A percentile compares a stretch with the other conserved stretches of the same genome.
Conservation (phyloP, 306 rosid genomes). For the Cucurbita pepo region DNA sequence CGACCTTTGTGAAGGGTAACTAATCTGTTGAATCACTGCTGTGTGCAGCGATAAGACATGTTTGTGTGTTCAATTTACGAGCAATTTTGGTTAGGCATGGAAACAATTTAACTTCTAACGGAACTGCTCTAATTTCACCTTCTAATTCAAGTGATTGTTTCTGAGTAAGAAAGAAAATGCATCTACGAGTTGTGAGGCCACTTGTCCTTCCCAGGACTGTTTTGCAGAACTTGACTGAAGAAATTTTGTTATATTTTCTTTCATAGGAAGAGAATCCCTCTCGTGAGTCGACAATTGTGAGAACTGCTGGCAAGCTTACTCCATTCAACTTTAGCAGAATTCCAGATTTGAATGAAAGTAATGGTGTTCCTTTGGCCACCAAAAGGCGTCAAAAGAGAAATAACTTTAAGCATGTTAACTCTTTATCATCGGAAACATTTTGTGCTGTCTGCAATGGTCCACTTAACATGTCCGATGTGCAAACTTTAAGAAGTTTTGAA, state of each 20-base stretch:
- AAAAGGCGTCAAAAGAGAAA: conserved; percentile 80
- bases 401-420: conserved; percentile 50
- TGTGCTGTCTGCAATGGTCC: conserved; percentile 74
- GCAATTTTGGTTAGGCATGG: not conserved
- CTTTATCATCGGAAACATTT: conserved; percentile 64
- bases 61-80: not conserved
- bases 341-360: conserved; percentile 49
- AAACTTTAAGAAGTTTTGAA: conserved; percentile 19
- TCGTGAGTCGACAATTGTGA: conserved; percentile 78
- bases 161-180: not conserved
- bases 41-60: not conserved
- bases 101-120: not conserved
- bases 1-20: not conserved
- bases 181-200: not conserved
- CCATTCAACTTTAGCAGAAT: conserved; percentile 84
- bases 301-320: conserved; percentile 89
- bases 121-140: not conserved
- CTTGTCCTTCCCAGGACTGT: not conserved
- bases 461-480: conserved; percentile 50
- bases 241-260: not conserved
- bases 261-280: conserved; percentile 87
- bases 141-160: not conserved
- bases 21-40: not conserved
- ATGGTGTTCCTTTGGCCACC: conserved; percentile 55
- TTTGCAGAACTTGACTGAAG: not conserved